Conservation (phyloP, 768 basidiomycete genomes). For the Leccinum sublutescens region DNA sequence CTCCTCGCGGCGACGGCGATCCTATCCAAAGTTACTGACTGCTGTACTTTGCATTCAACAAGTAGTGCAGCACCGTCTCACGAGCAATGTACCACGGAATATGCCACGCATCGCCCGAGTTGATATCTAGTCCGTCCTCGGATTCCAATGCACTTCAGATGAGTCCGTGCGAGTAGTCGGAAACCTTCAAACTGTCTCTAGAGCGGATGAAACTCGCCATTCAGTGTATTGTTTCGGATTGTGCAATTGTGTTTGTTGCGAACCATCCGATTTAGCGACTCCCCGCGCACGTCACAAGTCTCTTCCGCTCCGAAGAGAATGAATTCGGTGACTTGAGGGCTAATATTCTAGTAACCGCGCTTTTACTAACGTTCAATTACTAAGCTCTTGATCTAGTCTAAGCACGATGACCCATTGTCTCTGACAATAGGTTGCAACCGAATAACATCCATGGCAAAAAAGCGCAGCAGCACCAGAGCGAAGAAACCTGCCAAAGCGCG, state of each 20-base stretch:
- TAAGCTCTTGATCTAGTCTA: not conserved
- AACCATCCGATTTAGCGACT: too few relatives aligned
- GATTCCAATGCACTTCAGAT: not conserved
- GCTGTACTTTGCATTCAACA: slow-evolving; percentile 7
- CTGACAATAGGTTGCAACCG: not conserved
- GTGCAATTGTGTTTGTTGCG: too few relatives aligned
- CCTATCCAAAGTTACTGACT: not conserved
- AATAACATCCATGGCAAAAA: slow-evolving; percentile 18
- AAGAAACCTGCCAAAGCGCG: slow-evolving; percentile 2
- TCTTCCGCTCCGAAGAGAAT: too few relatives aligned
- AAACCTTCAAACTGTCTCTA: too few relatives aligned
- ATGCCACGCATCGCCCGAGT: not conserved
- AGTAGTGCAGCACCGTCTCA: not conserved
- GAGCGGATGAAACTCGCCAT: too few relatives aligned
- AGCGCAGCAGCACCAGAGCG: slow-evolving; percentile 9
- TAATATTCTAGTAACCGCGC: too few relatives aligned
- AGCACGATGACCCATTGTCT: too few relatives aligned
- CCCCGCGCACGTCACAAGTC: too few relatives aligned
- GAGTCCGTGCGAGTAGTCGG: too few relatives aligned
- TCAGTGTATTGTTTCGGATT: too few relatives aligned
- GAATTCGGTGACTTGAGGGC: too few relatives aligned
- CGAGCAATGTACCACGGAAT: not conserved
- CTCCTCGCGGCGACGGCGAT: not conserved
- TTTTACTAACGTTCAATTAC: too few relatives aligned
- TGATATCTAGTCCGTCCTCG: not conserved